Conservation (phyloP, 2,329 filamentous ascomycete genomes). For the Exophiala sp. region DNA sequence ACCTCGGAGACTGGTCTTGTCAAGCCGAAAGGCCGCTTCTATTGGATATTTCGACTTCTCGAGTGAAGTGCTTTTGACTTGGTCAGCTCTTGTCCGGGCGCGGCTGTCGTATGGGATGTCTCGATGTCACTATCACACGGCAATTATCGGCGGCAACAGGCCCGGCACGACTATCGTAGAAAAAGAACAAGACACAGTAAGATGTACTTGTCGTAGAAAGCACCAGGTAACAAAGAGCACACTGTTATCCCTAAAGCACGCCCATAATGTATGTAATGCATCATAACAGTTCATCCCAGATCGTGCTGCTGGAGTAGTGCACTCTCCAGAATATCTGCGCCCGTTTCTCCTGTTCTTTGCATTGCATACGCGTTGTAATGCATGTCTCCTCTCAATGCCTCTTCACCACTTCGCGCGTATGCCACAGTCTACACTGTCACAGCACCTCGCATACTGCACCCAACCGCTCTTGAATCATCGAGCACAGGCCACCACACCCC, state of each 20-base stretch:
- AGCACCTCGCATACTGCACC: not conserved
- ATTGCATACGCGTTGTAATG: slow-evolving; percentile 19
- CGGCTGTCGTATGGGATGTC: too few species aligned
- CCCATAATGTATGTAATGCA: slow-evolving; percentile 26
- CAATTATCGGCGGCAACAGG: too few species aligned
- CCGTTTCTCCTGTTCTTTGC: slow-evolving; percentile 21
- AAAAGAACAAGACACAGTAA: not conserved
- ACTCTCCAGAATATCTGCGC: slow-evolving; percentile 18
- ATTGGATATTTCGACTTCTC: not conserved
- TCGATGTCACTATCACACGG: too few species aligned
- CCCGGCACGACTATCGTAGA: too few species aligned
- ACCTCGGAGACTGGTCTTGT: slow-evolving; percentile 1
- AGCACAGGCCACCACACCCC: slow-evolving; percentile 2
- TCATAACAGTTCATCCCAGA: slow-evolving; percentile 28
- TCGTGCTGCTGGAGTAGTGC: slow-evolving; percentile 20
- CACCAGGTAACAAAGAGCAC: slow-evolving; percentile 17
- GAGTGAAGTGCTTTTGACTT: not conserved
- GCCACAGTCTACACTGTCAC: slow-evolving; percentile 1
- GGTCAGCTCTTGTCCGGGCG: too few species aligned
- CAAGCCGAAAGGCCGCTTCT: slow-evolving; percentile 2
- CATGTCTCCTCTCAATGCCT: slow-evolving; percentile 9
- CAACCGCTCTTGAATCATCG: not conserved
- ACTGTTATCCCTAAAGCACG: slow-evolving; percentile 23
- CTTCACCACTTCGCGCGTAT: not conserved
- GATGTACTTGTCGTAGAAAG: not conserved